Percentiles rank a stretch among this genome's conserved stretches.
These are phyloP conservation scores for Castanea crenata DNA, from an alignment of 306 rosid species.

Conservation along the genomic window DNA sequence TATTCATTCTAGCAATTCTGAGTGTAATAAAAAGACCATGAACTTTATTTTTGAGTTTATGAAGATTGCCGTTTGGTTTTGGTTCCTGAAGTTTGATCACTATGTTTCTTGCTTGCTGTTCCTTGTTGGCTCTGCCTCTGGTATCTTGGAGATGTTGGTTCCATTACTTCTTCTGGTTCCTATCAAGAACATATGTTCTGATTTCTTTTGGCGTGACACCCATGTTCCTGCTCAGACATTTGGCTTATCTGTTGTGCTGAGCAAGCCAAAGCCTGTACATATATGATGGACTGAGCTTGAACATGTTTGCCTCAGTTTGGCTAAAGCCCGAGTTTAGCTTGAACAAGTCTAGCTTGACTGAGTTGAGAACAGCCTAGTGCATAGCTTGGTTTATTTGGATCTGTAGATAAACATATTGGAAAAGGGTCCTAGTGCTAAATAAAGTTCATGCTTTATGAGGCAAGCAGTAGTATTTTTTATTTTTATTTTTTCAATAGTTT, in stretches of 20 bases:
- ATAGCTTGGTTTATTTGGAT: slow-evolving; percentile 19
- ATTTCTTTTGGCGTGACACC: slow-evolving; percentile 11
- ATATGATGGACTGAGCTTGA: background rate
- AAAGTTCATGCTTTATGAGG: slow-evolving; percentile 2
- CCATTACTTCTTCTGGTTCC: background rate
- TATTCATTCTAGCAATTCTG: background rate
- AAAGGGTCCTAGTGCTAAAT: slow-evolving; percentile 10
- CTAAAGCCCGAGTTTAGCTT: slow-evolving; percentile 14
- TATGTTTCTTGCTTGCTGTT: background rate
- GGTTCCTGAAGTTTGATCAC: background rate
- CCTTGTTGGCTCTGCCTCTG: background rate
- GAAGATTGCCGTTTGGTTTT: background rate
- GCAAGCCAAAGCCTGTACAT: background rate
- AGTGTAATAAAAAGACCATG: background rate
- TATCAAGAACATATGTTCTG: background rate
- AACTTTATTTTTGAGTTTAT: background rate
- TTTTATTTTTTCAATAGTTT: slow-evolving; percentile 3
- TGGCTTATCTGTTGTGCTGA: slow-evolving; percentile 12
- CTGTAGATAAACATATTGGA: slow-evolving; percentile 2
- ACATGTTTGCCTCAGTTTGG: background rate
- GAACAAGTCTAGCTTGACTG: slow-evolving; percentile 3
- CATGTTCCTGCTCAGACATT: slow-evolving; percentile 16
- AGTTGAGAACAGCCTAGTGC: slow-evolving; percentile 7
- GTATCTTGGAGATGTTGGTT: background rate
- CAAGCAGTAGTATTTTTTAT: background rate